Conservation (phyloP, 176 grass and related monocot genomes). For the Juncus effusus region DNA sequence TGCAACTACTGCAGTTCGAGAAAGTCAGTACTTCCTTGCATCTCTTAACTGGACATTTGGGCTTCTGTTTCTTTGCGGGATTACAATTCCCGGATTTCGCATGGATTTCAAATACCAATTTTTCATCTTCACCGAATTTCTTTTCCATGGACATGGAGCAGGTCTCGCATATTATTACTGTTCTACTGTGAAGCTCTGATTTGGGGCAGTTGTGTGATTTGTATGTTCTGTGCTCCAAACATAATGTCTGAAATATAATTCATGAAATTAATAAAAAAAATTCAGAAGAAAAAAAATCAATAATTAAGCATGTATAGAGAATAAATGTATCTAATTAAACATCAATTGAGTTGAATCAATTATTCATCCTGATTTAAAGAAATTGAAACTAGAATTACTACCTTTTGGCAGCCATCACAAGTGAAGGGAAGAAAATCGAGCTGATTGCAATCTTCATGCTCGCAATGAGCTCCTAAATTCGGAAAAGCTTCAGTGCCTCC, state of each 20-base stretch:
- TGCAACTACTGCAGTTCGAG: constrained; percentile 53
- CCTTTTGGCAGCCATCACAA: constrained; percentile 64
- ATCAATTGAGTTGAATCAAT: too few relatives aligned
- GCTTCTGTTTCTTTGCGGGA: constrained; percentile 58
- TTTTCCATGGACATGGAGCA: constrained; percentile 73
- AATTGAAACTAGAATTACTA: constrained; percentile 1
- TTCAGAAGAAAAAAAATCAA: constrained; percentile 2
- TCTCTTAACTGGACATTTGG: constrained; percentile 45
- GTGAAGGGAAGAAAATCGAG: constrained; percentile 84
- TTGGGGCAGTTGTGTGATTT: constrained; percentile 51
- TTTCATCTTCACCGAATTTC: constrained; percentile 26
- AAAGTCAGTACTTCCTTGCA: constrained; percentile 77
- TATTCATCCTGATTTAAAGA: too few relatives aligned
- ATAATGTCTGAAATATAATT: constrained; percentile 33
- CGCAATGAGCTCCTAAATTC: constrained; percentile 74
- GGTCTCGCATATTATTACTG: constrained; percentile 55
- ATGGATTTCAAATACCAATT: constrained; percentile 35
- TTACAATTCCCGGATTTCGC: constrained; percentile 48
- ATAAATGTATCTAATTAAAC: not conserved
- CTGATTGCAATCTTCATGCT: constrained; percentile 59
- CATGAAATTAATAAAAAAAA: not conserved
- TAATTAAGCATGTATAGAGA: not conserved
- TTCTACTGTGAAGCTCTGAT: constrained; percentile 48
- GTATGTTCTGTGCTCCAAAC: constrained; percentile 59
- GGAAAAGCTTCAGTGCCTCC: constrained; percentile 74